These are phyloP conservation scores for Penicillium paradoxum DNA, from an alignment of 495 filamentous ascomycete species.

Conservation along the genomic window DNA sequence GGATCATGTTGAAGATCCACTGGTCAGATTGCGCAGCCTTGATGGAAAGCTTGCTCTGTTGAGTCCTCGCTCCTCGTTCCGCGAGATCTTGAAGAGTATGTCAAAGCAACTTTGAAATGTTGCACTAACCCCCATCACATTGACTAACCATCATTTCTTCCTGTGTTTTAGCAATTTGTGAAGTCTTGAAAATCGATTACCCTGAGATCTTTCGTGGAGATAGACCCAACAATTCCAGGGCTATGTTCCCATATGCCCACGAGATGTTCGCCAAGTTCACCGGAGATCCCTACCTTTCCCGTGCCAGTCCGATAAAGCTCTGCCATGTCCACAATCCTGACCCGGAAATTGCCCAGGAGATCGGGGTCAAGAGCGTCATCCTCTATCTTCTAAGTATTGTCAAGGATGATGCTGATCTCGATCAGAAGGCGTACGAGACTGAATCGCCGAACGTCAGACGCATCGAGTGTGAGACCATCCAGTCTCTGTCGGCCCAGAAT, in stretches of 20 bases:
- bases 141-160: background rate
- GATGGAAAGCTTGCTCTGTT: background rate
- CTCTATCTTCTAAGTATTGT: slow-evolving; percentile 27
- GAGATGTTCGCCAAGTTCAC: background rate
- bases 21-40: slow-evolving; percentile 6
- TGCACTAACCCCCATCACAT: background rate
- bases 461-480: background rate
- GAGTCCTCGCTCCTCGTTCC: slow-evolving; percentile 1
- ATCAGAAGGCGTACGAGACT: background rate
- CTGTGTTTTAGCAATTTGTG: slow-evolving; percentile 22
- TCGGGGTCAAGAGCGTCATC: slow-evolving; percentile 22
- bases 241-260: background rate
- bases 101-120: background rate
- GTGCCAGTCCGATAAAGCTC: slow-evolving; percentile 28
- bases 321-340: slow-evolving; percentile 1
- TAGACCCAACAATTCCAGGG: background rate
- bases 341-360: slow-evolving; percentile 8
- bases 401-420: slow-evolving; percentile 22
- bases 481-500: background rate
- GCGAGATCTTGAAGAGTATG: slow-evolving; percentile 9
- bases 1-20: slow-evolving; percentile 5
- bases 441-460: background rate
- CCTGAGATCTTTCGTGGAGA: slow-evolving; percentile 16
- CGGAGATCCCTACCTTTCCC: slow-evolving; percentile 27
- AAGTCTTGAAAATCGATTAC: slow-evolving; percentile 15